phyloP scores from a whole-genome alignment of 768 basidiomycete species.

The Boletus pseudo-olivaceus region DNA sequence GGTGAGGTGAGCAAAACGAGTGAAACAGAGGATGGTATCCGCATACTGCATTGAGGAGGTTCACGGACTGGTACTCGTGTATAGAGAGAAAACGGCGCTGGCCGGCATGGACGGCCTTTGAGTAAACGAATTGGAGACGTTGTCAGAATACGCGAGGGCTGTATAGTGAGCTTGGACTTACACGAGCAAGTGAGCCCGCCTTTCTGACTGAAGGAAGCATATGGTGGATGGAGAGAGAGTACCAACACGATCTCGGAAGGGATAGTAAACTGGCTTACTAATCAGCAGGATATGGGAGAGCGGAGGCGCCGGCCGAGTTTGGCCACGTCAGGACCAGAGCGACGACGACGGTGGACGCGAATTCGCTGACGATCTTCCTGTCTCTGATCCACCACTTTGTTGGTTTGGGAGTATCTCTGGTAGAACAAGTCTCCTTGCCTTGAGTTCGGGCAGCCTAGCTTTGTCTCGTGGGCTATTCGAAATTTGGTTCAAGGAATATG shows the following conservation, averaged over 20 bases:
- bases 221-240: slow-evolving; percentile 25
- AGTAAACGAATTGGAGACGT: neutral
- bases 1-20: neutral
- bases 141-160: neutral
- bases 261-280: slow-evolving; percentile 11
- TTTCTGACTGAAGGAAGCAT: slow-evolving; percentile 72
- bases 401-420: slow-evolving; percentile 55
- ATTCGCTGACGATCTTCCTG: slow-evolving; percentile 45
- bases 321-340: slow-evolving; percentile 46
- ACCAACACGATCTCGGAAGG: slow-evolving; percentile 9
- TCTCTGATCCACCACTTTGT: slow-evolving; percentile 59
- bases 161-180: slow-evolving; percentile 26
- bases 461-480: slow-evolving; percentile 55
- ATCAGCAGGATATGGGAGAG: slow-evolving; percentile 38
- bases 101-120: slow-evolving; percentile 64
- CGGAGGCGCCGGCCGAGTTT: slow-evolving; percentile 2
- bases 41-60: slow-evolving; percentile 86
- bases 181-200: slow-evolving; percentile 62
- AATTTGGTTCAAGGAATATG: slow-evolving; percentile 79
- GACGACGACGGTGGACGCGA: slow-evolving; percentile 74
- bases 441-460: slow-evolving; percentile 70
- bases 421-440: slow-evolving; percentile 61
- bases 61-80: slow-evolving; percentile 97
- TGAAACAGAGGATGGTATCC: neutral
- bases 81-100: slow-evolving; percentile 94